A percentile compares a stretch with the other conserved stretches of the same genome.
phyloP scores from a whole-genome alignment of 2,329 filamentous ascomycete species.

The Saccharata proteae region DNA sequence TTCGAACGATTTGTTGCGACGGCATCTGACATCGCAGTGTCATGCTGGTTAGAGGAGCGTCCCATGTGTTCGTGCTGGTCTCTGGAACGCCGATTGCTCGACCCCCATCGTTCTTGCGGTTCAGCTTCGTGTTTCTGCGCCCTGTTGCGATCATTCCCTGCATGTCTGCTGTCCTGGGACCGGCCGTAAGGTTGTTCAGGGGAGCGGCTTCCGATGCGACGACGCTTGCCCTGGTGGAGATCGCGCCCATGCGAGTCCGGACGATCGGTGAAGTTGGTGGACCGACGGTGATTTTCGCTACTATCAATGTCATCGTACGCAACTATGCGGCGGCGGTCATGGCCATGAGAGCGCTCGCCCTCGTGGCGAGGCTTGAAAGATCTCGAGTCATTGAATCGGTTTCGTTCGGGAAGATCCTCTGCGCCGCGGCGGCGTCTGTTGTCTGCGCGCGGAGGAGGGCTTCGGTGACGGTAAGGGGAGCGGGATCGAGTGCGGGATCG shows the following conservation, averaged over 20 bases:
- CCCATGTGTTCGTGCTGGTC: no score
- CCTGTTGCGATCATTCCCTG: constrained; percentile 1
- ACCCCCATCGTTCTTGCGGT: no score
- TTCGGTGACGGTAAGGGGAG: constrained; percentile 14
- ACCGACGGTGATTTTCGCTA: constrained; percentile 5
- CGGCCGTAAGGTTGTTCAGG: no score
- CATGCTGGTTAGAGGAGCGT: background rate
- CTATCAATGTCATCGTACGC: constrained; percentile 42
- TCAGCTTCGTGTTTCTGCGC: background rate
- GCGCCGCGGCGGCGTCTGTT: constrained; percentile 56
- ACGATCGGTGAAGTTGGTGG: constrained; percentile 6
- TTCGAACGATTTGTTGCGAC: background rate
- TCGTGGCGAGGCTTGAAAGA: constrained; percentile 53
- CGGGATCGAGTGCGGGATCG: constrained; percentile 12
- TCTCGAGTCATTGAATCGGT: constrained; percentile 45
- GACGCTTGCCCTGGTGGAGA: constrained; percentile 9
- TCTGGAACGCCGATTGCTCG: no score
- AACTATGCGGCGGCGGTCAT: constrained; percentile 26
- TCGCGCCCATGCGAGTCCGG: constrained; percentile 7
- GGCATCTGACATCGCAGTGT: constrained; percentile 2
- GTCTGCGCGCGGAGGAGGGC: constrained; percentile 19
- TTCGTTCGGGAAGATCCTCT: constrained; percentile 34
- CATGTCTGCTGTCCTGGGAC: no score
- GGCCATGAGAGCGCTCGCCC: constrained; percentile 27
- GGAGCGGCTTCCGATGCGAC: constrained; percentile 8